Base-by-base conservation (phyloP, 345 rosid species). In the Citropsis articulata region DNA sequence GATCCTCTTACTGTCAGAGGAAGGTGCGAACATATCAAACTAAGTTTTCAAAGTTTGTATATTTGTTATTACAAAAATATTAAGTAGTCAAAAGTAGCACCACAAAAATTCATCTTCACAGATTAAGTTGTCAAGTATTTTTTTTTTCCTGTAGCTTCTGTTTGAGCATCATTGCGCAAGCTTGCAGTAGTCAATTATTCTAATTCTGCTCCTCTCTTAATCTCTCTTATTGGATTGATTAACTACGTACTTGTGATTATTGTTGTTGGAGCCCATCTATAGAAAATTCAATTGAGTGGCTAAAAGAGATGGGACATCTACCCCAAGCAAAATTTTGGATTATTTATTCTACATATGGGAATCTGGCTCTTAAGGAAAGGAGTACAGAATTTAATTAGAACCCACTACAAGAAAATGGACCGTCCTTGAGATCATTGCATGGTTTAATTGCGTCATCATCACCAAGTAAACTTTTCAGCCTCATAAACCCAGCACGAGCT, bases 1-100 rank as follows among this genome's bases (percentile, higher is more conserved):
- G 56, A 62, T 75, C 66, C 64, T 33, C 59, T 21, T 22, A 64
- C 61, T 81, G 80, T 78, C 81, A 55, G 65, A 73, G 67, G 86
- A 72, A 66, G 75, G 66, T 60, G 59, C 38, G n/a, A 19, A 9
- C 4, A 12, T 22, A 21, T 9, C 25, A 45, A 28, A 56, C 27
- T 2, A 12, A 16, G n/a, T 27, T 27, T 48, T 69, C 24, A 48
- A 28, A 28, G 25, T 8, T 13, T 24, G 40, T 27, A 2, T 19
- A 42, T 63, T 25, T 42, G 24, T 18, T 33, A 28, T 33, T 38
- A 30, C 7, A 30, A 0, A 8, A 16, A 1, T 28, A 19, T 62
- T 14, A 22, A 7, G 10, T 27, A 42, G 60, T 42, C 77, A 74
- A 74, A 62, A 42, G 69, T 22, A 5, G 40, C n/a, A 64, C 28